phyloP scores from a whole-genome alignment of 2,329 filamentous ascomycete genomes.

The Penicillium hesseltinei region DNA sequence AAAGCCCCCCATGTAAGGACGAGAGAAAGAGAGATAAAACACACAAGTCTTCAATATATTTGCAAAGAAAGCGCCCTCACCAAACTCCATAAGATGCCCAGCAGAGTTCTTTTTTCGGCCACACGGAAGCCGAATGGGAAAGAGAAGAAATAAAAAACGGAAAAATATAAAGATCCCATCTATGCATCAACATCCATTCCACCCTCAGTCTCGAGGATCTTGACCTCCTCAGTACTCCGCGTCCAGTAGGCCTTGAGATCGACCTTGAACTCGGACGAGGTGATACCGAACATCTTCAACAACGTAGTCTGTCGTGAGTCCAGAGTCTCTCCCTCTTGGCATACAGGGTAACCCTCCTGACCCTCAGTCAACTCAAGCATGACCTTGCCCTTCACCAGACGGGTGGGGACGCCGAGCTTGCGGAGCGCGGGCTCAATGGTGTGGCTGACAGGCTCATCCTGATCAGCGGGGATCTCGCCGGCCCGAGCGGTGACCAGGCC shows the following conservation, averaged over 20 bases:
- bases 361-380: slow-evolving; percentile 59
- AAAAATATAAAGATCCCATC: slow-evolving; percentile 16
- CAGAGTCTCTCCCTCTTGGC: slow-evolving; percentile 77
- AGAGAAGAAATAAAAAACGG: slow-evolving; percentile 19
- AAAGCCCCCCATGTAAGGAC: slow-evolving; percentile 16
- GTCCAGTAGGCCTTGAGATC: slow-evolving; percentile 66
- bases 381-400: slow-evolving; percentile 84
- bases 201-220: slow-evolving; percentile 37
- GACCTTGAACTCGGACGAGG: slow-evolving; percentile 86
- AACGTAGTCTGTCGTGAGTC: slow-evolving; percentile 91
- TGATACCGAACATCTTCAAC: slow-evolving; percentile 89
- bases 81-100: slow-evolving; percentile 41
- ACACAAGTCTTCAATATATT: slow-evolving; percentile 22
- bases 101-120: slow-evolving; percentile 28
- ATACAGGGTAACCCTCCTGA: slow-evolving; percentile 67
- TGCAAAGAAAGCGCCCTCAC: slow-evolving; percentile 32
- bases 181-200: slow-evolving; percentile 45
- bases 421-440: slow-evolving; percentile 87
- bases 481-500: slow-evolving; percentile 77
- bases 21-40: slow-evolving; percentile 20
- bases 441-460: slow-evolving; percentile 85
- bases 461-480: slow-evolving; percentile 73
- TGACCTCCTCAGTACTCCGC: slow-evolving; percentile 40
- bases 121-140: slow-evolving; percentile 17
- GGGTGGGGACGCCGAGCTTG: slow-evolving; percentile 84